Conservation (phyloP, 2,329 filamentous ascomycete genomes). For the Sarocladium kiliense region DNA sequence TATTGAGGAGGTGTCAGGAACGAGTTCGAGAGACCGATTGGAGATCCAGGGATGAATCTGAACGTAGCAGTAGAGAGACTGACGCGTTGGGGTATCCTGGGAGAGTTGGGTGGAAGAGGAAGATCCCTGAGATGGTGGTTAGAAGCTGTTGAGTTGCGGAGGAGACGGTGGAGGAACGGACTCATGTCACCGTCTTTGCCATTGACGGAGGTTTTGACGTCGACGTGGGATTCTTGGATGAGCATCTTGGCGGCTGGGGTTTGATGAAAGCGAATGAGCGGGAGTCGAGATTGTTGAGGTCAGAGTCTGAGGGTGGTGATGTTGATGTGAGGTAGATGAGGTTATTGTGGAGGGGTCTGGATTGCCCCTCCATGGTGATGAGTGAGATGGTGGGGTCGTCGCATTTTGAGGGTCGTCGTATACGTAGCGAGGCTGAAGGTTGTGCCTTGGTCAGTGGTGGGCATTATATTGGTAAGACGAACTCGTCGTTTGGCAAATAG, state of each 20-base stretch:
- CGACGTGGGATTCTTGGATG: constrained; percentile 47
- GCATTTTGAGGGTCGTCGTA: neutral
- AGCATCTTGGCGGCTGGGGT: constrained; percentile 37
- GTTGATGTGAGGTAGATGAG: neutral
- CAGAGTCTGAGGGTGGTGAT: neutral
- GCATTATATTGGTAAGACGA: too few relatives aligned
- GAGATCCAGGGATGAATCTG: too few relatives aligned
- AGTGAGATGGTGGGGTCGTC: neutral
- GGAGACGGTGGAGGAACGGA: constrained; percentile 20
- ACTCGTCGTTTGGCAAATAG: too few relatives aligned
- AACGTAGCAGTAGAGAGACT: constrained; percentile 20
- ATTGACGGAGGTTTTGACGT: constrained; percentile 45
- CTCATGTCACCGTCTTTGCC: constrained; percentile 52
- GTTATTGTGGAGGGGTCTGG: neutral
- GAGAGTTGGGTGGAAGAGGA: constrained; percentile 81
- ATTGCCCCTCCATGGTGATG: constrained; percentile 1
- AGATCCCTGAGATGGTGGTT: constrained; percentile 60
- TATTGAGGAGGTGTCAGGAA: too few relatives aligned
- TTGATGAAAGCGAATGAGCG: neutral
- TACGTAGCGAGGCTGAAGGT: too few relatives aligned
- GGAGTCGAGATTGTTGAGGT: too few relatives aligned
- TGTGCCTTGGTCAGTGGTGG: too few relatives aligned
- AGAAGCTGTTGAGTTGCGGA: constrained; percentile 10
- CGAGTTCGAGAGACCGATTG: too few relatives aligned
- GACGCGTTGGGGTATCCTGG: constrained; percentile 82